These are phyloP conservation scores for Ophiostoma perfectum DNA, from an alignment of 2,329 filamentous ascomycete genomes.

Conservation along the genomic window DNA sequence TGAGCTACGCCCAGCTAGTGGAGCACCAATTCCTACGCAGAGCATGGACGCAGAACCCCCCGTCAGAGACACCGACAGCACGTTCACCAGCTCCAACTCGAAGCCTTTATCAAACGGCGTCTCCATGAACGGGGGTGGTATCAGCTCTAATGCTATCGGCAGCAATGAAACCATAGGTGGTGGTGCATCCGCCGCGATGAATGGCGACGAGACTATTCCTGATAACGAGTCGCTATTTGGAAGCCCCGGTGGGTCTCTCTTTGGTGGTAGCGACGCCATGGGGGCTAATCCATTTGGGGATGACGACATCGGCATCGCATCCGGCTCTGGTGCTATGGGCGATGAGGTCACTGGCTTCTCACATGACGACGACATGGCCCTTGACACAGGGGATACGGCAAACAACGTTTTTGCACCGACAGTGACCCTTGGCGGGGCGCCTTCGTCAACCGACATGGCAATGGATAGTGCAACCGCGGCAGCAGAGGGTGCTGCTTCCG, in stretches of 20 bases:
- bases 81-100: conserved; percentile 70
- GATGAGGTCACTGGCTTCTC: conserved; percentile 20
- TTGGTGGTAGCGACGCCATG: conserved; percentile 66
- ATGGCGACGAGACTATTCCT: conserved; percentile 41
- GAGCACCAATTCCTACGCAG: conserved; percentile 62
- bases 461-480: background rate
- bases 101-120: conserved; percentile 53
- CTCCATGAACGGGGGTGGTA: conserved; percentile 33
- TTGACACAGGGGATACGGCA: conserved; percentile 38
- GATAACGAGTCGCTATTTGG: conserved; percentile 79
- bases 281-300: conserved; percentile 63
- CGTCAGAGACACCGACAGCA: conserved; percentile 62
- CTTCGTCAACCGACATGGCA: background rate
- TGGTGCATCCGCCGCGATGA: conserved; percentile 33
- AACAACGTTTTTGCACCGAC: conserved; percentile 29
- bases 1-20: conserved; percentile 74
- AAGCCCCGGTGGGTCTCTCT: conserved; percentile 75
- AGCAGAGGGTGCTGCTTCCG: background rate
- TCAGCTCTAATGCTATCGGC: conserved; percentile 34
- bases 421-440: background rate
- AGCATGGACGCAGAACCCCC: conserved; percentile 57
- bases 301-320: conserved; percentile 56
- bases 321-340: conserved; percentile 34
- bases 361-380: conserved; percentile 35
- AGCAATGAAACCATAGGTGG: conserved; percentile 32